Evolutionary conservation across 495 filamentous ascomycete species (phyloP), one percentile per base, ranked within the genome.

Genomic region (Aspergillus baeticus): DNA sequence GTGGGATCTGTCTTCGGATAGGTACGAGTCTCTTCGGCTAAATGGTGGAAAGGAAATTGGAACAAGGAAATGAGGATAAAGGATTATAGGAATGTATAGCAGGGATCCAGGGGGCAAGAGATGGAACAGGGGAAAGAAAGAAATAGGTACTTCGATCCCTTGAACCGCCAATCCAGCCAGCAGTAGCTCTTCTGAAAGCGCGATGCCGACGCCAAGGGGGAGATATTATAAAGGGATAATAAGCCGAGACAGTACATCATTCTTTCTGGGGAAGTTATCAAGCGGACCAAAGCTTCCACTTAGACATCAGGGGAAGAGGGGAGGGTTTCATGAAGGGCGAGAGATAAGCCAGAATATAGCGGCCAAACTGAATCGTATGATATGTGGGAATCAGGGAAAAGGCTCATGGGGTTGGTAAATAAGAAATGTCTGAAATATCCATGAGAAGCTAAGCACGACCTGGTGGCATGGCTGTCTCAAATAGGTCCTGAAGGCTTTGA

Each of bases 61-160:
- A 54, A 54, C 39, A 45, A 18, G 17, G 45, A 50, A 55, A 58
- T 4, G 26, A 29, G 26, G 35, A 51, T 45, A 18, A 35, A 50
- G 33, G 20, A 57, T 59, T 59, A 58, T 58, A 59, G 46, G 48
- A 54, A 59, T 39, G 49, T 57, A 62, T 60, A 63, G 54, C 62
- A 61, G 62, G 63, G 63, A 70, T 72, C 61, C 62, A 64, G 63
- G 55, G 59, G 58, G 35, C 36, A 59, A 43, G 58, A 55, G 50
- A 49, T 45, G 48, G 48, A 51, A 38, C 48, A 52, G 41, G 62
- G 43, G 26, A 58, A 55, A 21, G 54, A 58, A 57, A 31, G 58
- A 52, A 53, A 52, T 60, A 36, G 43, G 33, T 47, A n/a, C 41
- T 55, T 47, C 49, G 56, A 61, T 64, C 62, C 51, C 58, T 48